Evolutionary conservation across 352 stramenopile genomes (phyloP), one percentile per base, ranked within the genome.

Genomic region (Phytophthora crassamura): DNA sequence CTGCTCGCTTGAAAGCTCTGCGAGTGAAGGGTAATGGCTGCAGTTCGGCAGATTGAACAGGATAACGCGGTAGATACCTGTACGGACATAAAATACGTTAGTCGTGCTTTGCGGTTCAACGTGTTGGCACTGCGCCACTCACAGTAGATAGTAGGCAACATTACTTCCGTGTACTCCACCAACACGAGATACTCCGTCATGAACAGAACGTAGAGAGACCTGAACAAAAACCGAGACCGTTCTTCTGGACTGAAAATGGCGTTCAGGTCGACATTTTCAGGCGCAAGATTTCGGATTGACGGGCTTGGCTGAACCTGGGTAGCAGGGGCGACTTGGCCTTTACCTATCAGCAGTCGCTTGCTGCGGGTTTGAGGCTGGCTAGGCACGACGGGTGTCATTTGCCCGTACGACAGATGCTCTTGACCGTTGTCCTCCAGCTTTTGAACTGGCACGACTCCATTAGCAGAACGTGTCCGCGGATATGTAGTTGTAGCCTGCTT

Each of bases 191-290:
- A 57, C 35, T 57, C 49, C 7, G 49, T 57, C 15, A 46, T 46
- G 15, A 57, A 57, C 34, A 57, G 35, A 12, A 28, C 34, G 11
- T 35, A 22, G 5, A 20, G 14, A 22, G 34, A 39, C 16, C 18
- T 28, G 20, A 12, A 4, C 30, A 59, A n/a, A 8, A 59, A 49
- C n/a, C 16, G 8, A 18, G n/a, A 16, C 5, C 36, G 14, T 14
- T 59, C 49, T 41, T 53, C 9, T 47, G n/a, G 42, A 22, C 33
- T 38, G 40, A 45, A 49, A 20, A 47, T 50, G 3, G 6, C 14
- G 20, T 18, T 35, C 11, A 36, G 22, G 20, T 15, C 30, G 43
- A 66, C n/a, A 51, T 80, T 59, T 55, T 74, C 77, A 39, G 22
- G 22, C 3, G 3, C 22, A 25, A 25, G 22, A 25, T 25, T 25